Evolutionary conservation across 2,329 filamentous ascomycete genomes (phyloP).

Genomic region (Fusarium udum): DNA sequence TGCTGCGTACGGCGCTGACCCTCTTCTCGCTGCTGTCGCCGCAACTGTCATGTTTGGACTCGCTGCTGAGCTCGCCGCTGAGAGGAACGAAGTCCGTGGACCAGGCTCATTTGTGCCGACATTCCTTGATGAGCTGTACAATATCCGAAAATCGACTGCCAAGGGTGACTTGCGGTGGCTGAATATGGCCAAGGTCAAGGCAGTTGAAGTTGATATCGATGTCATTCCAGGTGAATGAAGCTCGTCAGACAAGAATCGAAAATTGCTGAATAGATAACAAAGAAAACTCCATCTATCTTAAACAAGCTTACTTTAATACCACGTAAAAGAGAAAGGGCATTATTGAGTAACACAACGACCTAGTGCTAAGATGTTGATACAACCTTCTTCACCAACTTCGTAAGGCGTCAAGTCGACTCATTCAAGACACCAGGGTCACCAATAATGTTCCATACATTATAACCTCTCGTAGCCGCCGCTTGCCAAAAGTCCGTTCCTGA

Average conservation of each 20-base stretch:
- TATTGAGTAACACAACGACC: neutral
- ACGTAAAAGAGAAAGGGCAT: neutral
- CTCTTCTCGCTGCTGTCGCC: slow-evolving; percentile 76
- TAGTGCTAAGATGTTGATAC: neutral
- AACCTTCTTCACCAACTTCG: neutral
- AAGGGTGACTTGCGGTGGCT: slow-evolving; percentile 62
- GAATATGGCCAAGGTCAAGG: slow-evolving; percentile 58
- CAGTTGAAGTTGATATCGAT: slow-evolving; percentile 44
- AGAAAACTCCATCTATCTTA: slow-evolving; percentile 1
- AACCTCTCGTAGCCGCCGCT: slow-evolving; percentile 32
- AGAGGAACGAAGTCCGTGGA: slow-evolving; percentile 72
- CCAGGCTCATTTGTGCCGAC: slow-evolving; percentile 88
- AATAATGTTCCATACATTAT: slow-evolving; percentile 43
- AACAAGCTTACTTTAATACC: slow-evolving; percentile 3
- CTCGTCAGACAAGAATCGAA: neutral
- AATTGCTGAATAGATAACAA: neutral
- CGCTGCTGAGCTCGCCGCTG: slow-evolving; percentile 75
- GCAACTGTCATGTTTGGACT: slow-evolving; percentile 81
- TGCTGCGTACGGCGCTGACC: slow-evolving; percentile 69
- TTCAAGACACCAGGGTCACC: slow-evolving; percentile 42
- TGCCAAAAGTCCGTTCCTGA: slow-evolving; percentile 42
- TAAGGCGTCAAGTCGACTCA: slow-evolving; percentile 9
- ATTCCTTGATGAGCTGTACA: slow-evolving; percentile 78
- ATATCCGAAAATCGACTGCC: slow-evolving; percentile 59
- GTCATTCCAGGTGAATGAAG: slow-evolving; percentile 10